phyloP scores from a whole-genome alignment of 2,329 filamentous ascomycete genomes.

The Aureobasidium lini region DNA sequence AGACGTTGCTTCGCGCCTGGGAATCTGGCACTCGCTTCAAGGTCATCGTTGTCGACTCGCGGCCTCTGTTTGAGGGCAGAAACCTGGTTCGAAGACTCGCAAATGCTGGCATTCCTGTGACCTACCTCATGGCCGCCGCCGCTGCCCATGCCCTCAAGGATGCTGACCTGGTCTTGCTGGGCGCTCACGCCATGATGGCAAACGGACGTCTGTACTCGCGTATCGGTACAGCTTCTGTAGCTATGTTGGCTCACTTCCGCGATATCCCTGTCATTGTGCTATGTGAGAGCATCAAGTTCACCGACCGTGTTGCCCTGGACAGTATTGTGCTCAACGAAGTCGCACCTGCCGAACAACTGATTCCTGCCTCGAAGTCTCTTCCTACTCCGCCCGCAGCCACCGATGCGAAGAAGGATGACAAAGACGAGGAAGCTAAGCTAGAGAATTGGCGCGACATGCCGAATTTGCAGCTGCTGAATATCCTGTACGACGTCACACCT shows the following conservation, averaged over 20 bases:
- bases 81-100: constrained; percentile 64
- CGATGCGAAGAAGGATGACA: constrained; percentile 19
- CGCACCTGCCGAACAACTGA: constrained; percentile 62
- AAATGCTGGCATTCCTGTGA: constrained; percentile 63
- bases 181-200: constrained; percentile 89
- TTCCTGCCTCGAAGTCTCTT: constrained; percentile 19
- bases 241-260: constrained; percentile 69
- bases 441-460: constrained; percentile 51
- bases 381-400: background rate
- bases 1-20: constrained; percentile 67
- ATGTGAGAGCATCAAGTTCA: constrained; percentile 93
- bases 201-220: constrained; percentile 87
- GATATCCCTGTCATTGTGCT: constrained; percentile 79
- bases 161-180: constrained; percentile 69
- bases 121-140: constrained; percentile 74
- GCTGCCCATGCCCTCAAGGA: constrained; percentile 66
- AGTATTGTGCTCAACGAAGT: constrained; percentile 94
- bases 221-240: constrained; percentile 78
- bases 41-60: constrained; percentile 76
- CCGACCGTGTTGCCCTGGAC: constrained; percentile 80
- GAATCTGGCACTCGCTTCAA: constrained; percentile 65
- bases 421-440: constrained; percentile 31
- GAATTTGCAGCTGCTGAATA: constrained; percentile 57
- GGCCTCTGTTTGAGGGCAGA: constrained; percentile 62
- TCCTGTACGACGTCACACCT: constrained; percentile 89